These are phyloP conservation scores for Heracleum sosnowskyi DNA, from an alignment of 129 eudicot species.

Conservation along the genomic window DNA sequence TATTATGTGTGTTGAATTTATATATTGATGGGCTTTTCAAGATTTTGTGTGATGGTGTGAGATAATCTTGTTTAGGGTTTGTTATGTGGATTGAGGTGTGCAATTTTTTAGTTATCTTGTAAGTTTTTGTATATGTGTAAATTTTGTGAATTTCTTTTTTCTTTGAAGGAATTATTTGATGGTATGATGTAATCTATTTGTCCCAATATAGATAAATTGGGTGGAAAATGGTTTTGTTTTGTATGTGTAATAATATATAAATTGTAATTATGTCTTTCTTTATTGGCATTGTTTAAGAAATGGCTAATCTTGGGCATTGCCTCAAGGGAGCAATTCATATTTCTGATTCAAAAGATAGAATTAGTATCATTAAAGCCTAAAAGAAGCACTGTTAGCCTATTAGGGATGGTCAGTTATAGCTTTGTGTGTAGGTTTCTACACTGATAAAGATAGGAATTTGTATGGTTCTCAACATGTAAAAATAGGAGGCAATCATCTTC, in stretches of 20 bases:
- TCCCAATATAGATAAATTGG: background rate
- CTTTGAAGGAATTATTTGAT: background rate
- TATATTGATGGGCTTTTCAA: background rate
- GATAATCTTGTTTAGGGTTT: background rate
- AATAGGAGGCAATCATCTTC: background rate
- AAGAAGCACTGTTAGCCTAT: background rate
- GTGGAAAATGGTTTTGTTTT: background rate
- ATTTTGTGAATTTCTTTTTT: background rate
- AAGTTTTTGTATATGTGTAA: too few species aligned
- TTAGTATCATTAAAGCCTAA: background rate
- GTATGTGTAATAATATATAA: background rate
- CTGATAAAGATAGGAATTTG: background rate
- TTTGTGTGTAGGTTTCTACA: background rate
- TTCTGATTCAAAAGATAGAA: background rate
- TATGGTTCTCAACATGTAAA: background rate
- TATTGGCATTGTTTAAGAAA: background rate
- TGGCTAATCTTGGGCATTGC: background rate
- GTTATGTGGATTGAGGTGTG: background rate
- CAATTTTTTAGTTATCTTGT: too few species aligned
- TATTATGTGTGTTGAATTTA: background rate
- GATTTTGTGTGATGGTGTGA: background rate
- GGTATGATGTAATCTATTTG: background rate
- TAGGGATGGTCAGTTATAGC: background rate
- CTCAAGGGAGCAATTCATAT: background rate
- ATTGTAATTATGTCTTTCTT: background rate